These are phyloP conservation scores for Backusella circina DNA, from an alignment of 192 early-diverging fungal genomes.

Conservation along the genomic window DNA sequence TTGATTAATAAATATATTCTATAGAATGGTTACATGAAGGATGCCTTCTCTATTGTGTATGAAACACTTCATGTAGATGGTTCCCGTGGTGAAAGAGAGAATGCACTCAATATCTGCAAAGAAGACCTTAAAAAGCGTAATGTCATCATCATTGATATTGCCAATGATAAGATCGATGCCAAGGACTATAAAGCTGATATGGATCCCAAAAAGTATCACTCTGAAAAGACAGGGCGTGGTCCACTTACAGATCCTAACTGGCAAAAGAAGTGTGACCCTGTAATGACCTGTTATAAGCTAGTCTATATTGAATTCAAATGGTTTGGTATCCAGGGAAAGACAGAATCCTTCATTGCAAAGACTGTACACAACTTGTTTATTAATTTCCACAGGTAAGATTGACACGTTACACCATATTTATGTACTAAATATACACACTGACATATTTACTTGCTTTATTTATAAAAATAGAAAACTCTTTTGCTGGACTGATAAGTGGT, in stretches of 20 bases:
- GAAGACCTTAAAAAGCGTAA: conserved; percentile 57
- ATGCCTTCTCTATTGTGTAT: conserved; percentile 65
- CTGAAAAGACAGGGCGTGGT: conserved; percentile 66
- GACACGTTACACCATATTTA: background rate
- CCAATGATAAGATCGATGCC: conserved; percentile 55
- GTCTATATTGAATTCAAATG: conserved; percentile 76
- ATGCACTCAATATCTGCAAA: conserved; percentile 41
- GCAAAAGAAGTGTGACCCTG: conserved; percentile 61
- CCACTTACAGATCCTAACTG: conserved; percentile 56
- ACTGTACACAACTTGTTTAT: conserved; percentile 55
- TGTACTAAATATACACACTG: background rate
- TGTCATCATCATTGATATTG: conserved; percentile 63
- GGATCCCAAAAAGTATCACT: conserved; percentile 62
- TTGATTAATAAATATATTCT: conserved; percentile 18
- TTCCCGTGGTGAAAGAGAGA: conserved; percentile 68
- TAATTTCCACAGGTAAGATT: conserved; percentile 59
- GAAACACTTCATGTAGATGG: conserved; percentile 69
- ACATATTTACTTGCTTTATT: background rate
- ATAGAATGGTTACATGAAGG: conserved; percentile 68
- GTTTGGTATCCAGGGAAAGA: conserved; percentile 65
- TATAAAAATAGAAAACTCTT: conserved; percentile 55
- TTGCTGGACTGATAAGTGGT: conserved; percentile 75
- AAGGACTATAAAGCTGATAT: conserved; percentile 56
- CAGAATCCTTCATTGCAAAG: conserved; percentile 63
- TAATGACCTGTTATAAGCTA: conserved; percentile 83